These are phyloP conservation scores for Hirsutella thompsonii DNA, from an alignment of 2,329 filamentous ascomycete genomes.

Conservation along the genomic window DNA sequence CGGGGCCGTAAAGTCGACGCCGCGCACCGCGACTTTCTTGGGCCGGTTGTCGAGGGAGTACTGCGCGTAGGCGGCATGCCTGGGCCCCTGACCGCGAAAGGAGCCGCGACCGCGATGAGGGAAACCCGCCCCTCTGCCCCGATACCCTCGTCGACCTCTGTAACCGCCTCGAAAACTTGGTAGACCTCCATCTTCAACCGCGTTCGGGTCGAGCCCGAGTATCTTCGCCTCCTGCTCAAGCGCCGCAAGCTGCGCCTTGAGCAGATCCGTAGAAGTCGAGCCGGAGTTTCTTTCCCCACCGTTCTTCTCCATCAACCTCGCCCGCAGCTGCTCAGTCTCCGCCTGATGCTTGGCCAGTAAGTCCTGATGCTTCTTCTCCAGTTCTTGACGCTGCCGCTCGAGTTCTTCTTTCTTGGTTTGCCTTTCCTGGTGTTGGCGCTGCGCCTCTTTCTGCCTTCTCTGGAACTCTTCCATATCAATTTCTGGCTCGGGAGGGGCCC, in stretches of 20 bases:
- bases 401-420: slow-evolving; percentile 48
- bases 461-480: slow-evolving; percentile 59
- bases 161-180: slow-evolving; percentile 23
- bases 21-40: slow-evolving; percentile 50
- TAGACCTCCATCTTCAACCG: slow-evolving; percentile 27
- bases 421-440: slow-evolving; percentile 55
- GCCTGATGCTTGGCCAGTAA: slow-evolving; percentile 50
- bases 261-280: slow-evolving; percentile 42
- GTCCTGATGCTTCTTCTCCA: slow-evolving; percentile 52
- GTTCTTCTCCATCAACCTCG: slow-evolving; percentile 28
- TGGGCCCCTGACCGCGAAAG: slow-evolving; percentile 28
- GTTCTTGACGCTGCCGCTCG: slow-evolving; percentile 45
- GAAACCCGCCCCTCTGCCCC: slow-evolving; percentile 13
- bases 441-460: slow-evolving; percentile 57
- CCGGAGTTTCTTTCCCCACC: slow-evolving; percentile 13
- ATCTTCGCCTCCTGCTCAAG: slow-evolving; percentile 60
- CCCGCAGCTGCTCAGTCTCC: slow-evolving; percentile 52
- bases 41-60: slow-evolving; percentile 68
- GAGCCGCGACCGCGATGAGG: slow-evolving; percentile 24
- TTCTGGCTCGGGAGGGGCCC: slow-evolving; percentile 29
- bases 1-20: slow-evolving; percentile 47
- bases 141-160: slow-evolving; percentile 19
- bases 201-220: slow-evolving; percentile 52
- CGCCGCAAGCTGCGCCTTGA: slow-evolving; percentile 61
- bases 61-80: slow-evolving; percentile 42